A percentile compares a stretch with the other conserved stretches of the same genome.
Evolutionary conservation across 1,284 basidiomycete genomes (phyloP).

Genomic region (Cryptococcus wingfieldii): DNA sequence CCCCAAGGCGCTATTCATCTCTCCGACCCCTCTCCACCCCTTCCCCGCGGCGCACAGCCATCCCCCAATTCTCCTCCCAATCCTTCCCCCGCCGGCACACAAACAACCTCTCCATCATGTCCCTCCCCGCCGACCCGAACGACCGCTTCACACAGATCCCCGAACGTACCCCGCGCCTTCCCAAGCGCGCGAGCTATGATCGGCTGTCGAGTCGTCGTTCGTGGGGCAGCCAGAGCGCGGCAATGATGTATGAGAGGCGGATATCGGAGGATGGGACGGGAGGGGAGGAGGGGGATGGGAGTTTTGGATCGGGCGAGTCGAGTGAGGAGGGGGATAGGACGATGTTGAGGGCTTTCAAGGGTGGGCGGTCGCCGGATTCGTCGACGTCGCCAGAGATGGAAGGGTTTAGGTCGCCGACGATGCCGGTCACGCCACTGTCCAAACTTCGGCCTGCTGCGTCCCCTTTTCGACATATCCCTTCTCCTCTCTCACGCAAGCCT

Average conservation of each 20-base stretch:
- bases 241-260: conserved; percentile 17
- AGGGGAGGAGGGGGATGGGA: background rate
- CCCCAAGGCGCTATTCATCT: background rate
- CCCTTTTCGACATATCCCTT: conserved; percentile 11
- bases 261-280: conserved; percentile 26
- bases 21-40: background rate
- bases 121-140: conserved; percentile 8
- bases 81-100: background rate
- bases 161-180: conserved; percentile 26
- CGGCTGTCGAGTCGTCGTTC: conserved; percentile 1
- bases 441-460: conserved; percentile 2
- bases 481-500: conserved; percentile 7
- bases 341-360: background rate
- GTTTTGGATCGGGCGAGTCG: conserved; percentile 5
- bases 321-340: conserved; percentile 6
- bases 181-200: conserved; percentile 24
- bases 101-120: conserved; percentile 6
- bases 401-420: background rate
- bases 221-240: conserved; percentile 2
- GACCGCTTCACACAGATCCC: conserved; percentile 42
- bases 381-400: background rate
- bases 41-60: background rate
- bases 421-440: conserved; percentile 1
- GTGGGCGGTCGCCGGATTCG: background rate
- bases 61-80: background rate